Evolutionary conservation across 2,329 filamentous ascomycete genomes (phyloP).

Genomic region (Fusarium sp.): DNA sequence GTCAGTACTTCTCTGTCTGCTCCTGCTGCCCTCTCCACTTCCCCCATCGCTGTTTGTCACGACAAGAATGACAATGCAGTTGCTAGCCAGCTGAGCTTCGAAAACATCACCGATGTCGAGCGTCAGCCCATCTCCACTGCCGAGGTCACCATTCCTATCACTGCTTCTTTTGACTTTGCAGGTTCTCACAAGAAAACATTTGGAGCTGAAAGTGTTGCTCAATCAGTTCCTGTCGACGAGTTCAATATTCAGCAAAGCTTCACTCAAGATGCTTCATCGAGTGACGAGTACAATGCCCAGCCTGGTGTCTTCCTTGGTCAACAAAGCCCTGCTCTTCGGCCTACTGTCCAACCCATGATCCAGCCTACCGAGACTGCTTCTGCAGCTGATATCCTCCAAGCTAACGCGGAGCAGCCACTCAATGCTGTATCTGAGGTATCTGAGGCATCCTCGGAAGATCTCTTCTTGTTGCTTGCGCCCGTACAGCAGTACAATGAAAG

Average conservation of each 20-base stretch:
- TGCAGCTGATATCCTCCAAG: not conserved
- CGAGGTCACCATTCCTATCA: not conserved
- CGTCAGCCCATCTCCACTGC: not conserved
- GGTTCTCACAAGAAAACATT: too few species aligned
- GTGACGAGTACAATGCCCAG: not conserved
- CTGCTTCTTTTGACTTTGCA: not conserved
- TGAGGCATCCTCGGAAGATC: not conserved
- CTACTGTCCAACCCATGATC: too few species aligned
- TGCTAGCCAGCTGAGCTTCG: not conserved
- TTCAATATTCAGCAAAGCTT: not conserved
- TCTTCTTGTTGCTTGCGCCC: not conserved
- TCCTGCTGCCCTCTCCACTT: not conserved
- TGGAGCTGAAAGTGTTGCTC: not conserved
- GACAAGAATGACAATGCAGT: not conserved
- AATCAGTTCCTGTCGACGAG: not conserved
- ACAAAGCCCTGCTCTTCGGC: not conserved
- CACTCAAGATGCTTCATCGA: not conserved
- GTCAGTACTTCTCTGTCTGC: not conserved
- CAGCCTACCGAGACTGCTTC: not conserved
- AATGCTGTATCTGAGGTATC: not conserved
- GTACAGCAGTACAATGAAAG: not conserved
- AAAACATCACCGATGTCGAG: not conserved
- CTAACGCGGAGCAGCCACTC: not conserved
- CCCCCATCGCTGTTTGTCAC: not conserved
- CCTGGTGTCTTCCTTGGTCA: not conserved